Base-by-base conservation (phyloP, 352 stramenopile species). In the Phytopythium delawarense region DNA sequence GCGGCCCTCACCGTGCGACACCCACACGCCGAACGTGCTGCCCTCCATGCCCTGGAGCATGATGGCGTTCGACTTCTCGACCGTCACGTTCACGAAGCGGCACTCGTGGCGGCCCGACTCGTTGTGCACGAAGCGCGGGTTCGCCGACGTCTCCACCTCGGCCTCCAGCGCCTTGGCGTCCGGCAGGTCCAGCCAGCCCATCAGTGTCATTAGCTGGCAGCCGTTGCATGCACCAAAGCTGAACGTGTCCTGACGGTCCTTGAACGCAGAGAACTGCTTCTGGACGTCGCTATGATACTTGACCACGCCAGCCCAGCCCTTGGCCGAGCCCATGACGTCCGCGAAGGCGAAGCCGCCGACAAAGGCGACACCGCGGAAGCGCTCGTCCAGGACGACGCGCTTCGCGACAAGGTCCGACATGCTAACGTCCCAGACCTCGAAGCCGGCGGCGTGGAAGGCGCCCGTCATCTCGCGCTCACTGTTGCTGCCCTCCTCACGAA, bases 191-290 rank as follows among this genome's bases (percentile, higher is more conserved):
- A 99, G 91, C 96, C 96, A 99, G 45, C 97, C 97, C 20, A 99
- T 89, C 37, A 99, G 78, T 40, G 96, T 97, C 96, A 99, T 99
- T 44, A 99, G 93, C 81, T 99, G 98, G 78, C 98, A 99, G 44
- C 98, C 98, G 74, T 99, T 99, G 79, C 98, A 99, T 0, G 99
- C 91, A 57, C 98, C 98, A 20, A 99, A 91, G 75, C 90, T 98
- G 81, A 99, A 99, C 21, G 97, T 99, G 80, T 99, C 95, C 32
- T 87, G 69, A 61, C 97, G 92, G 18, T 88, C 88, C 52, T 92
- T 90, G 83, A 99, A 99, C 7, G 85, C 84, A 61, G 98, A 65
- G 68, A 99, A 99, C 81, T 99, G 95, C 69, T 96, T 82, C 49
- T 97, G 90, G 18, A 99, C 84, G 67, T 94, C 87, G 28, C 85